Evolutionary conservation across 2,329 filamentous ascomycete genomes (phyloP), one percentile per base, ranked within the genome.

Genomic region (Zasmidium cellare): DNA sequence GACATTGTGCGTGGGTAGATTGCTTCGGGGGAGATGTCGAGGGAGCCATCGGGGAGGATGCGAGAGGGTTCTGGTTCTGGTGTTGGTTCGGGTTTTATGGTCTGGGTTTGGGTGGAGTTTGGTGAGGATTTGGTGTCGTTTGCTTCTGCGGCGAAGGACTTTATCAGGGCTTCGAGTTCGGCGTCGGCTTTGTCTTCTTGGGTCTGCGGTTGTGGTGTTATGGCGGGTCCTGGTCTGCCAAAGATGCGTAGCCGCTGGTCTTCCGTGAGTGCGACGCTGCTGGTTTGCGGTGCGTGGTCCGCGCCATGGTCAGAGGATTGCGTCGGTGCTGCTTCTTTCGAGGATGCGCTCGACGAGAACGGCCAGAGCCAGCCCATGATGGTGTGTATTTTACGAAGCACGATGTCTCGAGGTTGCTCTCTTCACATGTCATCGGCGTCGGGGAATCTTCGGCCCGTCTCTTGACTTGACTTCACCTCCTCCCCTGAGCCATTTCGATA

Each of bases 1-100:
- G 89, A 92, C 88, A 97, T 94, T 53, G 82, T 85, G 45, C 86
- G 87, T 0, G 91, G 91, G 61, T 94, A 89, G 51, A 91, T 80
- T 62, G 87, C 84, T 64, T 90, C 85, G 65, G 87, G 83, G 58
- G 58, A 67, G 62, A 71, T 69, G 63, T 70, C 65, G 59, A 70
- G 60, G 25, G 57, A 56, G 62, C 66, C 67, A 55, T 71, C 65
- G 31, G 64, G 64, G 48, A 64, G 65, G 55, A 65, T 53, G 62
- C 68, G 57, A 59, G 45, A 56, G 60, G 51, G 60, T 49, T 53
- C 56, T 54, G 55, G 45, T 57, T 60, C 58, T 45, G 25, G 25
- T 28, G 56, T 41, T 56, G 50, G 3, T 25, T 50, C 38, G 19
- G 16, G 50, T 45, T 54, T 18, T 55, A 64, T 57, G 38, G 68